Conservation (phyloP, 2,329 filamentous ascomycete genomes). For the Pseudocercospora fijiensis region DNA sequence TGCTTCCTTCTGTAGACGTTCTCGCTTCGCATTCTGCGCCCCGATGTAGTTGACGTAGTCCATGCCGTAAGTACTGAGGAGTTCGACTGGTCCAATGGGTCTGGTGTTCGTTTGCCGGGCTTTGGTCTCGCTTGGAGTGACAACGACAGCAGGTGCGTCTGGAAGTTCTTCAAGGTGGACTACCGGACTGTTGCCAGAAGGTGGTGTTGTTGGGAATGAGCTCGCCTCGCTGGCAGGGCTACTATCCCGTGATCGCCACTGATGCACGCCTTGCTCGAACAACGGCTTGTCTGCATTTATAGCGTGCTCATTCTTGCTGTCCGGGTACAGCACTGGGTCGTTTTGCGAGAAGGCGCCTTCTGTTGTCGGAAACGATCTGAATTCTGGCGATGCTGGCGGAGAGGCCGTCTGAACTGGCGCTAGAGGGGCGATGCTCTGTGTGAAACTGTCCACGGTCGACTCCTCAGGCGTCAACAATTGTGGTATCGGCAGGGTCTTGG, state of each 20-base stretch:
- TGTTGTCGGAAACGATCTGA: slow-evolving; percentile 17
- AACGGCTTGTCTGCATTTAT: slow-evolving; percentile 13
- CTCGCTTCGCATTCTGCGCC: slow-evolving; percentile 19
- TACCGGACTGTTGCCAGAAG: slow-evolving; percentile 10
- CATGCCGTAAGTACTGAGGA: slow-evolving; percentile 20
- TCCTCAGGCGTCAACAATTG: slow-evolving; percentile 29
- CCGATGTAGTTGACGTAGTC: slow-evolving; percentile 21
- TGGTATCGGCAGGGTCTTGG: slow-evolving; percentile 12
- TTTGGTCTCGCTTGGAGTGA: neutral
- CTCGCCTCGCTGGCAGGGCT: slow-evolving; percentile 12
- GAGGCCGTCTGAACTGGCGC: slow-evolving; percentile 19
- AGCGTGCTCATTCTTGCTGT: slow-evolving; percentile 12
- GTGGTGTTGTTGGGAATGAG: slow-evolving; percentile 9
- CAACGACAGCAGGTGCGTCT: neutral
- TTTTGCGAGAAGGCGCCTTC: slow-evolving; percentile 15
- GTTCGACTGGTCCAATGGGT: slow-evolving; percentile 13
- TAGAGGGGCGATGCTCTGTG: neutral
- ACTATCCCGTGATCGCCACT: slow-evolving; percentile 1
- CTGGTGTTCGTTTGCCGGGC: neutral
- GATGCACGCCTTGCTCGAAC: slow-evolving; percentile 11
- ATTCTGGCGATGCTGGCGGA: slow-evolving; percentile 28
- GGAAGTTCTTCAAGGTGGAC: slow-evolving; percentile 5
- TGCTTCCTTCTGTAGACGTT: slow-evolving; percentile 8
- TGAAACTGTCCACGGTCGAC: slow-evolving; percentile 25
- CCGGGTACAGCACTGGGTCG: slow-evolving; percentile 27